Conservation (phyloP, 1,139 yeast species). For the Candida neerlandica region DNA sequence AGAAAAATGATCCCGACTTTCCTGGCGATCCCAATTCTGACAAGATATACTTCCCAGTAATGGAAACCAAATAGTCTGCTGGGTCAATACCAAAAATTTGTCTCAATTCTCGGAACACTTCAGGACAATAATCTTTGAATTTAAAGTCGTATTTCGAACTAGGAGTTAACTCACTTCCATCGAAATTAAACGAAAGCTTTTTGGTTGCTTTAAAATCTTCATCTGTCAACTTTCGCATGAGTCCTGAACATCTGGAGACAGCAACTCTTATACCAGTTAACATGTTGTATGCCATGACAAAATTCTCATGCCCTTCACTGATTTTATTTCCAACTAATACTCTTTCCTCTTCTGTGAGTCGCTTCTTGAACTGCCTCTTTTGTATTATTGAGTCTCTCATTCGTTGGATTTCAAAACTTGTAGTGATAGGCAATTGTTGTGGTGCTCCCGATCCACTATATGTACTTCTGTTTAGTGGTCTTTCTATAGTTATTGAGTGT, state of each 20-base stretch:
- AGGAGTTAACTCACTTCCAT: slow-evolving; percentile 89
- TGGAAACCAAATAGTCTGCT: slow-evolving; percentile 89
- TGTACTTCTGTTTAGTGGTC: slow-evolving; percentile 23
- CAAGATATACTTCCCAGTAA: slow-evolving; percentile 89
- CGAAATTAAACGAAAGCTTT: slow-evolving; percentile 82
- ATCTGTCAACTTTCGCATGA: slow-evolving; percentile 70
- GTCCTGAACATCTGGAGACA: slow-evolving; percentile 87
- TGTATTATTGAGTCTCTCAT: slow-evolving; percentile 45
- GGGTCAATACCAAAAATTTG: slow-evolving; percentile 85
- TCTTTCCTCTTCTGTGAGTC: slow-evolving; percentile 43
- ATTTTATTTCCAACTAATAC: slow-evolving; percentile 78
- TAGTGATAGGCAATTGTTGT: slow-evolving; percentile 10
- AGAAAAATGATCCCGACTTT: slow-evolving; percentile 94
- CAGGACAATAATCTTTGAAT: slow-evolving; percentile 95
- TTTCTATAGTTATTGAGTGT: slow-evolving; percentile 13
- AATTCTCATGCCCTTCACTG: slow-evolving; percentile 90
- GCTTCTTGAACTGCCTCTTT: slow-evolving; percentile 37
- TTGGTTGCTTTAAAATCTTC: slow-evolving; percentile 71
- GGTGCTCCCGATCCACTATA: slow-evolving; percentile 18
- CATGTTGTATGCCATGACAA: slow-evolving; percentile 95
- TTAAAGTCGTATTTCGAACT: slow-evolving; percentile 94
- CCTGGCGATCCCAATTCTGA: slow-evolving; percentile 97
- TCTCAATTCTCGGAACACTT: slow-evolving; percentile 86
- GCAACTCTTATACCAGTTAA: slow-evolving; percentile 95
- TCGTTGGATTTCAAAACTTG: slow-evolving; percentile 37